phyloP scores from a whole-genome alignment of 768 basidiomycete genomes.

The Strobilomyces dryophilus region DNA sequence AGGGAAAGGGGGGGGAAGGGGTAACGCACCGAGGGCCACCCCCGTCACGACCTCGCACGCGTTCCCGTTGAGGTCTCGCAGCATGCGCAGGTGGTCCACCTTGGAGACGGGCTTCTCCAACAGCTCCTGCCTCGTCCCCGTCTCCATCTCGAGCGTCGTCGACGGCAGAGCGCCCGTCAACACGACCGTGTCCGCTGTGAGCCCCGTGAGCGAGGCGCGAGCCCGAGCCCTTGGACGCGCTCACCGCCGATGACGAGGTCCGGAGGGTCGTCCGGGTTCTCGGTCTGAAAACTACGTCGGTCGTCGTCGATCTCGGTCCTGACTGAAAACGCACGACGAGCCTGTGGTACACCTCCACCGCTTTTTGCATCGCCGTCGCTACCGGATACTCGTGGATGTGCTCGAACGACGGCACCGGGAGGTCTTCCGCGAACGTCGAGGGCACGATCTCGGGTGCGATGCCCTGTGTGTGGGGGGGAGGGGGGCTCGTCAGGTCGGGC shows the following conservation, averaged over 20 bases:
- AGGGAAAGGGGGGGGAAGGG: too few species aligned
- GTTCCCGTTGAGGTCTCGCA: constrained; percentile 80
- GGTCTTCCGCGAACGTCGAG: constrained; percentile 77
- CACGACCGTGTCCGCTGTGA: constrained; percentile 87
- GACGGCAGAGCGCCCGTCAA: constrained; percentile 68
- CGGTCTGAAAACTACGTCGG: too few species aligned
- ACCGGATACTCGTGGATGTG: constrained; percentile 73
- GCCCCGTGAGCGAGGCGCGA: background rate
- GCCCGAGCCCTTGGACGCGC: constrained; percentile 1
- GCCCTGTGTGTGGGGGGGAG: constrained; percentile 38
- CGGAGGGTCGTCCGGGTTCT: constrained; percentile 63
- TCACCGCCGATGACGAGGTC: constrained; percentile 78
- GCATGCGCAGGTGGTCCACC: constrained; percentile 81
- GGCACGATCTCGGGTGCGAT: constrained; percentile 67
- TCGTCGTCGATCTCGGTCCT: too few species aligned
- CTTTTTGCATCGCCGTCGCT: constrained; percentile 74
- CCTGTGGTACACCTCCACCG: constrained; percentile 82
- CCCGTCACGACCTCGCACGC: constrained; percentile 94
- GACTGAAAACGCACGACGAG: constrained; percentile 55
- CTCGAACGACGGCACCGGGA: constrained; percentile 62
- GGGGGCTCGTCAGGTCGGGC: background rate
- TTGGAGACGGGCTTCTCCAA: constrained; percentile 85
- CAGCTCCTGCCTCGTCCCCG: constrained; percentile 57
- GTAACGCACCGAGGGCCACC: constrained; percentile 74
- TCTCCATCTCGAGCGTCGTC: constrained; percentile 43